A percentile compares a stretch with the other conserved stretches of the same genome.
These are phyloP conservation scores for Trametes sanguinea DNA, from an alignment of 768 basidiomycete genomes.

Conservation along the genomic window DNA sequence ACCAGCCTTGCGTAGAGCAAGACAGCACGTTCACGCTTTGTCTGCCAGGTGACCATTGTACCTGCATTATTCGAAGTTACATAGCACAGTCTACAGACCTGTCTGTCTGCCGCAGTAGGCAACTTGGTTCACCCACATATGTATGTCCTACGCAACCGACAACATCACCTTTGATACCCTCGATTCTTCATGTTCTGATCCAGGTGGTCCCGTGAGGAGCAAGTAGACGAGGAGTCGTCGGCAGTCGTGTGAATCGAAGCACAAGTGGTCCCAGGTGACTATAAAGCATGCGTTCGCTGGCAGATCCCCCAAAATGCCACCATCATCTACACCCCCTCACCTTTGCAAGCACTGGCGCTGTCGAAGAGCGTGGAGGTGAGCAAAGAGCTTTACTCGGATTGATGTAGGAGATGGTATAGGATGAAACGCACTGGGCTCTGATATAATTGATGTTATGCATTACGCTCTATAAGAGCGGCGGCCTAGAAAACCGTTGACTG, in stretches of 20 bases:
- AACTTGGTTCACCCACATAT: too few relatives aligned
- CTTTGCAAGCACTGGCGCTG: background rate
- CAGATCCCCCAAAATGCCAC: constrained; percentile 5
- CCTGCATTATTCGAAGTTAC: too few relatives aligned
- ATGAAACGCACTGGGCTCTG: constrained; percentile 72
- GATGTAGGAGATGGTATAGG: constrained; percentile 22
- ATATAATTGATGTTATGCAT: constrained; percentile 54
- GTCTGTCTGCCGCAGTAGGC: too few relatives aligned
- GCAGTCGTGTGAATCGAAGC: constrained; percentile 15
- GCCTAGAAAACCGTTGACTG: constrained; percentile 70
- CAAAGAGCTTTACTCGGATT: background rate
- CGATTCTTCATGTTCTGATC: too few relatives aligned
- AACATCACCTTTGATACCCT: too few relatives aligned
- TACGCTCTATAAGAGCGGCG: constrained; percentile 52
- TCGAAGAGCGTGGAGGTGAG: background rate
- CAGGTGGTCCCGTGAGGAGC: constrained; percentile 1
- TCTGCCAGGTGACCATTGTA: too few relatives aligned
- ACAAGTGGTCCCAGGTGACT: background rate
- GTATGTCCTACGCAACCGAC: too few relatives aligned
- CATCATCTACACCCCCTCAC: background rate
- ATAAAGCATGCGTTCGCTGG: background rate
- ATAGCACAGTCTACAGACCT: too few relatives aligned
- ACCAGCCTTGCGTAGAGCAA: too few relatives aligned
- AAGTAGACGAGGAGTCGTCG: background rate
- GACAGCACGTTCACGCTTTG: too few relatives aligned